Evolutionary conservation across 805 yeast species (phyloP).

Genomic region (Yarrowia porcina): DNA sequence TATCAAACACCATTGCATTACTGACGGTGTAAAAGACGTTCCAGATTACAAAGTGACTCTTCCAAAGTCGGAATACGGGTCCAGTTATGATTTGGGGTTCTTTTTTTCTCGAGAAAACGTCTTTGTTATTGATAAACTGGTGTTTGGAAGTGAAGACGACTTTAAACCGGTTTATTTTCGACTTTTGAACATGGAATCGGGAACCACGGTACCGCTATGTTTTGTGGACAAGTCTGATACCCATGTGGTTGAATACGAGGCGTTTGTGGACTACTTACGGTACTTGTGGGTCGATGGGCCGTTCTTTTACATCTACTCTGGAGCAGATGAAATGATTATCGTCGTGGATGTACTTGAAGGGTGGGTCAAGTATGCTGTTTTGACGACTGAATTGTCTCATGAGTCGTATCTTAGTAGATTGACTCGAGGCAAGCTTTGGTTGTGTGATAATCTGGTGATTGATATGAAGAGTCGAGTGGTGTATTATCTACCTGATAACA

Average conservation of each 20-base stretch:
- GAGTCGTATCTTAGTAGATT: not conserved
- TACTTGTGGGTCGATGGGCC: slow-evolving; percentile 9
- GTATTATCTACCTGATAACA: not conserved
- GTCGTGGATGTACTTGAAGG: not conserved
- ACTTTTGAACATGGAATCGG: not conserved
- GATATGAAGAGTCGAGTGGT: not conserved
- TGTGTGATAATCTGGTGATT: not conserved
- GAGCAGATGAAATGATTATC: not conserved
- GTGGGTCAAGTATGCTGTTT: not conserved
- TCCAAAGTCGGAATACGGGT: not conserved
- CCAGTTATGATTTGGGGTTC: not conserved
- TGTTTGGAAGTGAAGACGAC: not conserved
- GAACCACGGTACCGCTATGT: not conserved
- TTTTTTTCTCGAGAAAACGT: not conserved
- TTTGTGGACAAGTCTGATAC: not conserved
- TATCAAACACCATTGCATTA: slow-evolving; percentile 2
- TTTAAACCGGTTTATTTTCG: not conserved
- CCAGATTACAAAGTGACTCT: not conserved
- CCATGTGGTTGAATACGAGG: not conserved
- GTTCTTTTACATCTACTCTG: not conserved
- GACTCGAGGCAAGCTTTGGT: not conserved
- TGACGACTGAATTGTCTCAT: not conserved
- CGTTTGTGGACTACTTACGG: not conserved
- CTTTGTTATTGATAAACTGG: not conserved
- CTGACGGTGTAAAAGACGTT: not conserved